phyloP scores from a whole-genome alignment of 2,329 filamentous ascomycete species.

The Tolypocladium pustulatum region DNA sequence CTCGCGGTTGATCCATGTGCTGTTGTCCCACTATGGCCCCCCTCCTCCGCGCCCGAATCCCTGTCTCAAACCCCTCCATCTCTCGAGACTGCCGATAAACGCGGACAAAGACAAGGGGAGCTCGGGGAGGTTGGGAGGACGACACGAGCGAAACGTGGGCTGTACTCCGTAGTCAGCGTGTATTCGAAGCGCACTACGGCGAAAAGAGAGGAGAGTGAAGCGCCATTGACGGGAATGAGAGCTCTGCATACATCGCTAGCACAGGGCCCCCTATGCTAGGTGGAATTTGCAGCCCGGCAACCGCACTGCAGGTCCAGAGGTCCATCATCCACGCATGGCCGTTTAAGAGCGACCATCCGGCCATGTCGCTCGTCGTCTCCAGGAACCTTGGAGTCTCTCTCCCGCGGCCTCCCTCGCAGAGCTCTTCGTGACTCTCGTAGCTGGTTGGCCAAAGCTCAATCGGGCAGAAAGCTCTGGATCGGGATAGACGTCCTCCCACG shows the following conservation, averaged over 20 bases:
- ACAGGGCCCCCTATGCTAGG: not conserved
- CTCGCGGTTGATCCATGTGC: not conserved
- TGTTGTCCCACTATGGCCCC: not conserved
- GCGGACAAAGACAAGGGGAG: not conserved
- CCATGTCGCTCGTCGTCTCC: not conserved
- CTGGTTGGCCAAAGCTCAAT: not conserved
- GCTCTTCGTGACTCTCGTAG: not conserved
- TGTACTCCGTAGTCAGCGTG: no score
- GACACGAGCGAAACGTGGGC: not conserved
- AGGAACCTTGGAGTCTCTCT: not conserved
- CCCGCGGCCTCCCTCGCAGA: not conserved
- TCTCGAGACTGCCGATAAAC: not conserved
- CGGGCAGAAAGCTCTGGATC: not conserved
- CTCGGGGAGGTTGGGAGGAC: not conserved
- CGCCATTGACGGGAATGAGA: not conserved
- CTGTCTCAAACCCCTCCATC: not conserved
- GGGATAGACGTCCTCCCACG: not conserved
- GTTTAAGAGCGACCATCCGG: not conserved
- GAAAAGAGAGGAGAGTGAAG: not conserved
- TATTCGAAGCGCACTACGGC: not conserved
- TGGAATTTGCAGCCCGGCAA: not conserved
- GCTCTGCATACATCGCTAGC: not conserved
- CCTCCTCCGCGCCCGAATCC: not conserved
- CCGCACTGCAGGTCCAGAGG: not conserved
- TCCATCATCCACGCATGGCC: not conserved